A percentile compares a stretch with the other conserved stretches of the same genome.
These are phyloP conservation scores for Candida endomychidarum DNA, from an alignment of 805 yeast species.

Conservation along the genomic window DNA sequence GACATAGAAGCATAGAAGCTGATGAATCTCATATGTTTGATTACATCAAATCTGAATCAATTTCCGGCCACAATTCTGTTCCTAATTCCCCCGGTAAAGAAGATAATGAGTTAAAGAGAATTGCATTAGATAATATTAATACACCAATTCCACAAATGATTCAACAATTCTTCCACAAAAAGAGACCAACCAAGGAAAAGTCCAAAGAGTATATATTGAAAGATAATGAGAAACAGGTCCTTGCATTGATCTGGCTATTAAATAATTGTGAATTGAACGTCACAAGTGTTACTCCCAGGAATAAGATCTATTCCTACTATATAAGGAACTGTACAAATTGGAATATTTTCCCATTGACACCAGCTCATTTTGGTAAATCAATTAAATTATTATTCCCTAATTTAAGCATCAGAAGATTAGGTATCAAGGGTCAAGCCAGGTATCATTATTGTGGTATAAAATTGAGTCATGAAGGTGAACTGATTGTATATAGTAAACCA, in stretches of 20 bases:
- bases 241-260: conserved; percentile 80
- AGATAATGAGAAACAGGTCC: conserved; percentile 70
- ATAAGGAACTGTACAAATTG: conserved; percentile 39
- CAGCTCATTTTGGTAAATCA: conserved; percentile 77
- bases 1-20: background rate
- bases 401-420: conserved; percentile 73
- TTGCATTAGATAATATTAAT: conserved; percentile 8
- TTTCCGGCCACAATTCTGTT: background rate
- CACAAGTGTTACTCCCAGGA: conserved; percentile 44
- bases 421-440: conserved; percentile 77
- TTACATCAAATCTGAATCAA: background rate
- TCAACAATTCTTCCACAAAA: background rate
- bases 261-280: conserved; percentile 57
- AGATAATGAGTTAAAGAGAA: conserved; percentile 9
- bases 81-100: conserved; percentile 10
- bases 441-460: conserved; percentile 81
- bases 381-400: conserved; percentile 65
- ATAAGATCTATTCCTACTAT: conserved; percentile 43
- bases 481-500: conserved; percentile 3
- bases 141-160: conserved; percentile 6
- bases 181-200: conserved; percentile 9
- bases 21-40: background rate
- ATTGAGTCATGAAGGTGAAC: conserved; percentile 7
- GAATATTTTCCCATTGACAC: conserved; percentile 59
- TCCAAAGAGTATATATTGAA: conserved; percentile 21